These are phyloP conservation scores for Ustilago loliicola DNA, from an alignment of 1,284 basidiomycete species.

Conservation along the genomic window DNA sequence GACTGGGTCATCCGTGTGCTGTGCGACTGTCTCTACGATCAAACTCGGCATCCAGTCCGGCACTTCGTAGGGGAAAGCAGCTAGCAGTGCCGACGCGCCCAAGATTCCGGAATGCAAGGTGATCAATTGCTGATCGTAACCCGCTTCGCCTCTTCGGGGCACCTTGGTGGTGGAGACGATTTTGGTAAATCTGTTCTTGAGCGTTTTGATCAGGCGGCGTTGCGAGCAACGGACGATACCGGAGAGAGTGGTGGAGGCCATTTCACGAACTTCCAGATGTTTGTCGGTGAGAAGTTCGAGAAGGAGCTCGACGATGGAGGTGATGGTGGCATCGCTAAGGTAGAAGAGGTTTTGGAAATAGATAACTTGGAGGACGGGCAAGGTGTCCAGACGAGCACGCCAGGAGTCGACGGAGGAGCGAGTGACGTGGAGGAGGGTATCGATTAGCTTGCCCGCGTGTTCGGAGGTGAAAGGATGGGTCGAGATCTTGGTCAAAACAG, in stretches of 20 bases:
- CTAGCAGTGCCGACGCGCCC: constrained; percentile 83
- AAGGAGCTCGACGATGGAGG: constrained; percentile 60
- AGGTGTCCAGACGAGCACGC: constrained; percentile 63
- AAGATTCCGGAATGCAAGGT: constrained; percentile 89
- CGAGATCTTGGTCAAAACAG: constrained; percentile 62
- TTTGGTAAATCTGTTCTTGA: constrained; percentile 71
- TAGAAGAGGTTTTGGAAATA: constrained; percentile 69
- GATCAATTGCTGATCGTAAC: constrained; percentile 81
- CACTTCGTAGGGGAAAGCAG: constrained; percentile 86
- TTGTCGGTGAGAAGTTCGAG: constrained; percentile 61
- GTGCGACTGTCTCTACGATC: constrained; percentile 76
- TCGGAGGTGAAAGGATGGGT: constrained; percentile 59
- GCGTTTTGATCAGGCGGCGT: constrained; percentile 84
- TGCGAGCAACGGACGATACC: constrained; percentile 94
- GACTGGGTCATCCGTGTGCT: constrained; percentile 88
- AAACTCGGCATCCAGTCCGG: constrained; percentile 87
- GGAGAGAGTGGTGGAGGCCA: constrained; percentile 77
- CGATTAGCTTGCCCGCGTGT: constrained; percentile 53
- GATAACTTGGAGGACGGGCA: constrained; percentile 67
- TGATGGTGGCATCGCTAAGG: constrained; percentile 42
- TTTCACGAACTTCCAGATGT: constrained; percentile 68
- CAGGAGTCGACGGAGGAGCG: constrained; percentile 61
- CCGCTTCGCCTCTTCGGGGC: constrained; percentile 73
- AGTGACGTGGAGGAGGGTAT: constrained; percentile 57
- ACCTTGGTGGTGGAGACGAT: constrained; percentile 73